Conservation (phyloP, 2,329 filamentous ascomycete species). For the Waltergamsia citrina region DNA sequence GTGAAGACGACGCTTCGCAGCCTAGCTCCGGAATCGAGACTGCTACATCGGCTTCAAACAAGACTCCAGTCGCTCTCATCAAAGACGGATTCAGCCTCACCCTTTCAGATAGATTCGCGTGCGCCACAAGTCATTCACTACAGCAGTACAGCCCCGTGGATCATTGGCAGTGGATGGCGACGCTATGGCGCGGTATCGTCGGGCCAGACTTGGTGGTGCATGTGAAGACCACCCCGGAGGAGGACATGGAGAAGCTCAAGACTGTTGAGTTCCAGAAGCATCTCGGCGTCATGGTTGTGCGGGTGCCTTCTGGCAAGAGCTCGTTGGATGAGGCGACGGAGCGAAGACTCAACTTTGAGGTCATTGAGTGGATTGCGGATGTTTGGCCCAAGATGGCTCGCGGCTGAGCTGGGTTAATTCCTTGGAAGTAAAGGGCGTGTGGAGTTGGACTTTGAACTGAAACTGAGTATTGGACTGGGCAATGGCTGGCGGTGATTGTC, state of each 20-base stretch:
- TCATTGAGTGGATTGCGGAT: slow-evolving; percentile 69
- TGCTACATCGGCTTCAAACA: neutral
- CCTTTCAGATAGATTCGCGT: slow-evolving; percentile 66
- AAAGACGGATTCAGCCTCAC: slow-evolving; percentile 73
- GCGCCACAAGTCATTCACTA: slow-evolving; percentile 55
- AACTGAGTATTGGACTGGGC: too few species aligned
- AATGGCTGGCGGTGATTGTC: too few species aligned
- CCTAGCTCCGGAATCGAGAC: neutral
- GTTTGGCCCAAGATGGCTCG: slow-evolving; percentile 3
- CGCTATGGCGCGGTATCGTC: slow-evolving; percentile 79
- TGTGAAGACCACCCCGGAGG: slow-evolving; percentile 32
- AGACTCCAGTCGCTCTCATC: slow-evolving; percentile 60
- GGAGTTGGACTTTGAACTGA: too few species aligned
- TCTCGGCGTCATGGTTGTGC: slow-evolving; percentile 44
- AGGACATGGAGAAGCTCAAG: slow-evolving; percentile 25
- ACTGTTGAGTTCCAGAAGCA: slow-evolving; percentile 47
- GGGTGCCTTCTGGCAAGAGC: slow-evolving; percentile 28
- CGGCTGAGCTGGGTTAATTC: neutral
- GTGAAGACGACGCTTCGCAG: neutral
- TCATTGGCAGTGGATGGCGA: slow-evolving; percentile 97
- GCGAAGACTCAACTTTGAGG: slow-evolving; percentile 74
- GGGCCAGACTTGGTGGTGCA: slow-evolving; percentile 75
- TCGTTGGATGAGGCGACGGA: slow-evolving; percentile 63
- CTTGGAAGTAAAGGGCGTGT: too few species aligned
- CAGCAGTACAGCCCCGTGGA: slow-evolving; percentile 76